Conservation (phyloP, 331 rosid genomes). For the Rhamnella rubrinervis region DNA sequence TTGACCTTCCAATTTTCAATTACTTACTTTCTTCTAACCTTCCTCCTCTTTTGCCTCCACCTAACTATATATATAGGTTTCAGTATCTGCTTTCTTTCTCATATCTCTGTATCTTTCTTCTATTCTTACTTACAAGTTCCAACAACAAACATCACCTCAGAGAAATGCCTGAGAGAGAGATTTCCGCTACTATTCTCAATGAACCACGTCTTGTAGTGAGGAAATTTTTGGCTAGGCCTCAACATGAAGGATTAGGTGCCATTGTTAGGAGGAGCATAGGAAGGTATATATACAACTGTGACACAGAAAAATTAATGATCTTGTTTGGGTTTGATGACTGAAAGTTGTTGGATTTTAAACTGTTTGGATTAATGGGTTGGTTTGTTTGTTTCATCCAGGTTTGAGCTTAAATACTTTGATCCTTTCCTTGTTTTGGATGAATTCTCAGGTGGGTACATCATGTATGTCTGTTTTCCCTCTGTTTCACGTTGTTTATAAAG, state of each 20-base stretch:
- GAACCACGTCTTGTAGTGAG: constrained; percentile 66
- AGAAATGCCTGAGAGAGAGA: constrained; percentile 45
- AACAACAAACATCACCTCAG: background rate
- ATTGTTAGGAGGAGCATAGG: constrained; percentile 95
- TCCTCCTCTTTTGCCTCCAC: background rate
- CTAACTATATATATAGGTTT: constrained; percentile 29
- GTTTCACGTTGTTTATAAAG: background rate
- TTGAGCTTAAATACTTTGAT: constrained; percentile 88
- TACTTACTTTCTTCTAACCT: background rate
- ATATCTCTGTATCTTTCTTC: constrained; percentile 7
- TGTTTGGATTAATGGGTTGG: constrained; percentile 31
- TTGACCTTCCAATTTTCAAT: constrained; percentile 39
- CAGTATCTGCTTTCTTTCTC: constrained; percentile 24
- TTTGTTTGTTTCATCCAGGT: constrained; percentile 43
- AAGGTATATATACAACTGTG: constrained; percentile 35
- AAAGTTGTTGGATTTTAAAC: background rate
- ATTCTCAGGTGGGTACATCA: constrained; percentile 68
- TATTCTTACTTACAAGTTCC: background rate
- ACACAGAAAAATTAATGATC: background rate
- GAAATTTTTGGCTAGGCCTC: constrained; percentile 88
- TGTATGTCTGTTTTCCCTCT: constrained; percentile 11
- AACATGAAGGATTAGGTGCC: constrained; percentile 86
- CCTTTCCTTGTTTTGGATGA: constrained; percentile 91
- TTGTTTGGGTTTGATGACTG: background rate
- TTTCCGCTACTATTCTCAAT: constrained; percentile 12